A percentile compares a stretch with the other conserved stretches of the same genome.
Evolutionary conservation across 176 grass and related monocot species (phyloP).

Genomic region (Thinopyrum elongatum): DNA sequence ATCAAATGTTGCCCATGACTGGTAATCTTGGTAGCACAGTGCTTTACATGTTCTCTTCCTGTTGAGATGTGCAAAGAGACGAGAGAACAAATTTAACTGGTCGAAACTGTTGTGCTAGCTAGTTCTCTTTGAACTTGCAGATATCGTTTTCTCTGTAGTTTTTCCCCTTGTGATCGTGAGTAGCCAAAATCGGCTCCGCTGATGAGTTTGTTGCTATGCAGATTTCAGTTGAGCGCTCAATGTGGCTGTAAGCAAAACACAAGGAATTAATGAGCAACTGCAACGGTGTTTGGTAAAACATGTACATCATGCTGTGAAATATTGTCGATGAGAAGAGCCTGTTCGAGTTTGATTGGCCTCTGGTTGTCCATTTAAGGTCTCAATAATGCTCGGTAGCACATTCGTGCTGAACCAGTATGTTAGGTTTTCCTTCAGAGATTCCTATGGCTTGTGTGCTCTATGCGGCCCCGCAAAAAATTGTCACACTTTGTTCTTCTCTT

Average conservation of each 20-base stretch:
- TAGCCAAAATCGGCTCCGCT: background rate
- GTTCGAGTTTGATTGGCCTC: background rate
- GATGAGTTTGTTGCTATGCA: background rate
- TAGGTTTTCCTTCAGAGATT: too few species aligned
- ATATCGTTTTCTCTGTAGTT: background rate
- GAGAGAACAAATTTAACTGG: too few species aligned
- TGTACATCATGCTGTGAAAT: background rate
- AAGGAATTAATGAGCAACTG: background rate
- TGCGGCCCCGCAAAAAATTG: too few species aligned
- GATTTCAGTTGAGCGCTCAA: background rate
- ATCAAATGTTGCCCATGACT: too few species aligned
- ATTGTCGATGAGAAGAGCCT: background rate
- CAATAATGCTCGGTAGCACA: background rate
- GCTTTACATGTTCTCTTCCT: too few species aligned
- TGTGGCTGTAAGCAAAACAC: background rate
- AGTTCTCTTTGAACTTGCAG: too few species aligned
- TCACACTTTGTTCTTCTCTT: too few species aligned
- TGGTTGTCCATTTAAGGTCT: background rate
- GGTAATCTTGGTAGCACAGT: too few species aligned
- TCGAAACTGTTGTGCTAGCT: too few species aligned
- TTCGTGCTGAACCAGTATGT: too few species aligned
- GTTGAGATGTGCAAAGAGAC: too few species aligned
- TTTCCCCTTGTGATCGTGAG: background rate
- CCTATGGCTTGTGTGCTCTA: too few species aligned
- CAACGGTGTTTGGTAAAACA: background rate